A percentile compares a stretch with the other conserved stretches of the same genome.
Evolutionary conservation across 345 rosid species (phyloP).

Genomic region (Hevea brasiliensis): DNA sequence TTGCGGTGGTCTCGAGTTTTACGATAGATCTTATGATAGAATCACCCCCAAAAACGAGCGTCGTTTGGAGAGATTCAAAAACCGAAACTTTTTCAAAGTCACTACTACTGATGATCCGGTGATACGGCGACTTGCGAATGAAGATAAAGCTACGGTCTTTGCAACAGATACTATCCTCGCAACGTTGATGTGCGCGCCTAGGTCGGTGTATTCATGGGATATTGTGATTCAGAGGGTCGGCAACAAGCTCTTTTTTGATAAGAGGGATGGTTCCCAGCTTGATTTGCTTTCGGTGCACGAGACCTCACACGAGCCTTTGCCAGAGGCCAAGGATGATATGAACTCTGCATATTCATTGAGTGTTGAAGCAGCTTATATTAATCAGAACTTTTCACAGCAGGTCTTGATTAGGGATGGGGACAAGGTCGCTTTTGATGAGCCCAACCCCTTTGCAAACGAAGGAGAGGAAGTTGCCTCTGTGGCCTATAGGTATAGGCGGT

Average conservation of each 20-base stretch:
- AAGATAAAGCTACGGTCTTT: constrained; percentile 90
- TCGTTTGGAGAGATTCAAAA: constrained; percentile 86
- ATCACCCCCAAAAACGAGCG: constrained; percentile 79
- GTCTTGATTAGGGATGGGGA: constrained; percentile 82
- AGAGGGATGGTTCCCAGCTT: constrained; percentile 85
- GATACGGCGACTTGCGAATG: constrained; percentile 77
- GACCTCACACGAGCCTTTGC: constrained; percentile 87
- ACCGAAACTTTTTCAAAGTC: constrained; percentile 85
- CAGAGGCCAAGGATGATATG: constrained; percentile 86
- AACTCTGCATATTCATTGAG: constrained; percentile 77
- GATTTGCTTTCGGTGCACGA: constrained; percentile 90
- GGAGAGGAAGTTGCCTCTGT: constrained; percentile 96
- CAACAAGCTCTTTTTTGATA: constrained; percentile 82
- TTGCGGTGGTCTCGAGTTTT: constrained; percentile 77
- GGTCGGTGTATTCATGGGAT: constrained; percentile 97
- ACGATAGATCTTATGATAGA: constrained; percentile 66
- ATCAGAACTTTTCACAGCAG: constrained; percentile 86
- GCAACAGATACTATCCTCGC: constrained; percentile 85
- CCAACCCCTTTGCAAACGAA: constrained; percentile 81
- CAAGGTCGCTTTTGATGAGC: constrained; percentile 81
- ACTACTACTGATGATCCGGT: constrained; percentile 92
- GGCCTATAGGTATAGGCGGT: constrained; percentile 86
- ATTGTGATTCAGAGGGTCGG: constrained; percentile 90
- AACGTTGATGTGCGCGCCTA: constrained; percentile 78
- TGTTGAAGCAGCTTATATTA: constrained; percentile 84